Evolutionary conservation across 2,329 filamentous ascomycete genomes (phyloP).

Genomic region (Hirsutella minnesotensis): DNA sequence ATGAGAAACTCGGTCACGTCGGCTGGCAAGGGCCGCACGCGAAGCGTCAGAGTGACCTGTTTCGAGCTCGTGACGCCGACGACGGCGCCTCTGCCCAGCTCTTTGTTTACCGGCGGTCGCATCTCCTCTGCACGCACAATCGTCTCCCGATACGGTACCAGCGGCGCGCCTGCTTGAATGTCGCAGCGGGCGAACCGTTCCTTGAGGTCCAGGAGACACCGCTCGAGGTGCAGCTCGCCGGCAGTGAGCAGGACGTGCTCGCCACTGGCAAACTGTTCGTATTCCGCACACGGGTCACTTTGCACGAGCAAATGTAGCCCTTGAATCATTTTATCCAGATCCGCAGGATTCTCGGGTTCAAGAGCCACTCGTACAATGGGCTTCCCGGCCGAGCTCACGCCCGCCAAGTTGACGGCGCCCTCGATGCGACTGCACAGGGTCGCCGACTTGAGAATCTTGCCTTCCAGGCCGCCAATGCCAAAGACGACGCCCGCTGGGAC

Average conservation of each 20-base stretch:
- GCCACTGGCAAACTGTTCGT: constrained; percentile 83
- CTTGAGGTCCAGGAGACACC: constrained; percentile 83
- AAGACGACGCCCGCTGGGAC: constrained; percentile 94
- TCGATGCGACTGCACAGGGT: constrained; percentile 82
- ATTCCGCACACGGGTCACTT: constrained; percentile 90
- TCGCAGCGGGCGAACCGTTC: constrained; percentile 91
- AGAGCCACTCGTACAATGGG: constrained; percentile 93
- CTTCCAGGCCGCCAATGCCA: constrained; percentile 84
- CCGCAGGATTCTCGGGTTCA: constrained; percentile 82
- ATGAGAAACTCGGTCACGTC: constrained; percentile 75
- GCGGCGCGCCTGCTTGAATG: constrained; percentile 85
- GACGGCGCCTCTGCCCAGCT: constrained; percentile 73
- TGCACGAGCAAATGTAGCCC: constrained; percentile 81
- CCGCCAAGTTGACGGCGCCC: constrained; percentile 82
- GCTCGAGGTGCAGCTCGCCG: constrained; percentile 85
- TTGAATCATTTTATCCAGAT: constrained; percentile 89
- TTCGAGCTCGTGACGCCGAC: constrained; percentile 71
- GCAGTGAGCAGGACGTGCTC: constrained; percentile 93
- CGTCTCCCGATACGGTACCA: constrained; percentile 90
- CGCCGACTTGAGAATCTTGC: constrained; percentile 88
- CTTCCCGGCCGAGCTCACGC: constrained; percentile 65
- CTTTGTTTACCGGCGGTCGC: constrained; percentile 75
- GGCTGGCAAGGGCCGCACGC: constrained; percentile 66
- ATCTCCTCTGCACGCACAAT: constrained; percentile 84
- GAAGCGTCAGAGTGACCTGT: constrained; percentile 65